phyloP scores from a whole-genome alignment of 1,284 basidiomycete genomes.

The Tilletia indica region DNA sequence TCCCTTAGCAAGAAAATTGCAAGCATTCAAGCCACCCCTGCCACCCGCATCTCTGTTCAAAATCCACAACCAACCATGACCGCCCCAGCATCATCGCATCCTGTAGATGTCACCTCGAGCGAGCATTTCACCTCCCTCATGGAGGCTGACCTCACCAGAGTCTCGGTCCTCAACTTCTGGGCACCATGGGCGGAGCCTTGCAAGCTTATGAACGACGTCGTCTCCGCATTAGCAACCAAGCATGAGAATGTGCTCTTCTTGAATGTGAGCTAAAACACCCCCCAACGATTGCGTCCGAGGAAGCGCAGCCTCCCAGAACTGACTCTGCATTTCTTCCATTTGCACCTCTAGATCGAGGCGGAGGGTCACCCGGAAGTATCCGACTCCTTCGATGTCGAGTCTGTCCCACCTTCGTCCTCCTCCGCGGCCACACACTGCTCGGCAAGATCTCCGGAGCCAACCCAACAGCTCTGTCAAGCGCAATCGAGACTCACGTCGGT shows the following conservation, averaged over 20 bases:
- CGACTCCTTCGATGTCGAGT: conserved; percentile 87
- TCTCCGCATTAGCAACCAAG: conserved; percentile 65
- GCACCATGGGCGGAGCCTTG: conserved; percentile 55
- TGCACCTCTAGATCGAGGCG: conserved; percentile 72
- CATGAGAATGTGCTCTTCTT: conserved; percentile 71
- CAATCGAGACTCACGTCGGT: conserved; percentile 62
- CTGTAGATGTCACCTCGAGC: conserved; percentile 50
- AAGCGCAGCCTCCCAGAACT: neutral
- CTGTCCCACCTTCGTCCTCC: conserved; percentile 84
- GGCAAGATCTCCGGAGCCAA: conserved; percentile 80
- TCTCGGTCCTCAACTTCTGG: conserved; percentile 55
- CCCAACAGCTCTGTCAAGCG: conserved; percentile 67
- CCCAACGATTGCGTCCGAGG: neutral
- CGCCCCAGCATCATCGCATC: conserved; percentile 11
- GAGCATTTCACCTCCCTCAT: conserved; percentile 48
- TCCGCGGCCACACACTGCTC: conserved; percentile 85
- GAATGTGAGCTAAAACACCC: conserved; percentile 60
- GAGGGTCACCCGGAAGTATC: conserved; percentile 83
- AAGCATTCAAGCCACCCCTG: neutral
- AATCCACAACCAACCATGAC: neutral
- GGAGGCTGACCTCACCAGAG: conserved; percentile 48
- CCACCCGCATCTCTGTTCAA: neutral
- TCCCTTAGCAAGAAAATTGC: too few relatives aligned
- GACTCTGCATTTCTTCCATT: neutral
- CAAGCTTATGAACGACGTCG: conserved; percentile 54